Percentiles rank a stretch among this genome's conserved stretches.
Conservation (phyloP, 768 basidiomycete species). For the Tylopilus plumbeoviolaceoides region DNA sequence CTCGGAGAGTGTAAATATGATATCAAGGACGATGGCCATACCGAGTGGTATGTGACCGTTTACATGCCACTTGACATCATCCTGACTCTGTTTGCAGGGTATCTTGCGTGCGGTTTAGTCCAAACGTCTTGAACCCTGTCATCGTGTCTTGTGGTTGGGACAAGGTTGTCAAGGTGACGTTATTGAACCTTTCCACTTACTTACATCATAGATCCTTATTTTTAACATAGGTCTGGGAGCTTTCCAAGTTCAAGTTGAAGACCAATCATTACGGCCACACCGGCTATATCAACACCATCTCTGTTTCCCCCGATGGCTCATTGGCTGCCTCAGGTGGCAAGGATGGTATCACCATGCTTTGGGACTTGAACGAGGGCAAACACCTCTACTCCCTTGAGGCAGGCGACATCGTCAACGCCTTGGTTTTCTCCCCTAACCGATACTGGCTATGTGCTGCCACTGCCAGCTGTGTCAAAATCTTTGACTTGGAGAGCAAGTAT, state of each 20-base stretch:
- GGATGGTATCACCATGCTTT: conserved; percentile 99
- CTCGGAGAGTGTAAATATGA: conserved; percentile 99
- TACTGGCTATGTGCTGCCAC: conserved; percentile 99
- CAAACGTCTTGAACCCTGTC: conserved; percentile 94
- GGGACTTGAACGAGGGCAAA: conserved; percentile 99
- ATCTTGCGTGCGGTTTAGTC: conserved; percentile 98
- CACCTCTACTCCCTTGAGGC: conserved; percentile 99
- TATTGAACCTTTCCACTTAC: conserved; percentile 1
- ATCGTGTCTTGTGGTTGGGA: conserved; percentile 99
- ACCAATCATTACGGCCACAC: conserved; percentile 99
- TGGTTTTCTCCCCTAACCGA: conserved; percentile 99
- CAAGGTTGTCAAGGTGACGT: conserved; percentile 96
- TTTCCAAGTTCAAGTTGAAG: conserved; percentile 99
- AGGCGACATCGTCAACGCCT: conserved; percentile 96
- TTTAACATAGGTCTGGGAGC: conserved; percentile 91
- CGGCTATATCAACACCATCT: conserved; percentile 98
- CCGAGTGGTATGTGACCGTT: conserved; percentile 67
- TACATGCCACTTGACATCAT: neutral
- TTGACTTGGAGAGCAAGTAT: conserved; percentile 98
- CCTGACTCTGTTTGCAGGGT: conserved; percentile 54
- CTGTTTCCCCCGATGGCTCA: conserved; percentile 98
- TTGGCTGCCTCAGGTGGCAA: conserved; percentile 99
- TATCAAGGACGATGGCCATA: conserved; percentile 98
- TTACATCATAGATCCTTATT: conserved; percentile 5
- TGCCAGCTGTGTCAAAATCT: conserved; percentile 96